Evolutionary conservation across 2,329 filamentous ascomycete genomes (phyloP).

Genomic region (Penicillium aurantiogriseum): DNA sequence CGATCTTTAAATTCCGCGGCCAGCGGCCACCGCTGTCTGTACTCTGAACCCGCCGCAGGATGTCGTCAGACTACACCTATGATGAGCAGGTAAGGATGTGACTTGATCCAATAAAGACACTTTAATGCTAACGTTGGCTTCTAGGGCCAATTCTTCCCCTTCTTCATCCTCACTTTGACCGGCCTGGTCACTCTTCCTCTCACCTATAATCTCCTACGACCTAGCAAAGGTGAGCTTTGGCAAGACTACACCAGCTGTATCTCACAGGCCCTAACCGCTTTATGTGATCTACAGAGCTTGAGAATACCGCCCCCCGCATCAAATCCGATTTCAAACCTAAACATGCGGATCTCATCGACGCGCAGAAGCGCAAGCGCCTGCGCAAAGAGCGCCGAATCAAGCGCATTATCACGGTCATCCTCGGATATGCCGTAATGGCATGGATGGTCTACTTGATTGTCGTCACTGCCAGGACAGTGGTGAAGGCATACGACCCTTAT

Average conservation of each 20-base stretch:
- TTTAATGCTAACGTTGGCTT: not conserved
- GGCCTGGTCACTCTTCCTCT: conserved; percentile 84
- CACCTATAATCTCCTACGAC: conserved; percentile 82
- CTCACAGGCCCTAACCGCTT: not conserved
- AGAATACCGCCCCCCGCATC: conserved; percentile 79
- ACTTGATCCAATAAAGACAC: not conserved
- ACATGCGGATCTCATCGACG: conserved; percentile 78
- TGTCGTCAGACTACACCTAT: conserved; percentile 96
- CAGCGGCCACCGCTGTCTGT: conserved; percentile 35
- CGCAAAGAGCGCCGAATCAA: conserved; percentile 87
- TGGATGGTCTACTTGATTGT: conserved; percentile 91
- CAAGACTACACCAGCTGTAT: not conserved
- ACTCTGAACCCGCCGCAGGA: conserved; percentile 40
- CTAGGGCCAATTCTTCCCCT: conserved; percentile 95
- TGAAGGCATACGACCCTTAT: conserved; percentile 94
- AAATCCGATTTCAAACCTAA: conserved; percentile 76
- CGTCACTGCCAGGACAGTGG: conserved; percentile 67
- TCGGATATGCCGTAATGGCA: conserved; percentile 79
- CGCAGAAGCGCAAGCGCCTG: conserved; percentile 80
- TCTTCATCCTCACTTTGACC: conserved; percentile 91
- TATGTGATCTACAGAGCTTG: conserved; percentile 54
- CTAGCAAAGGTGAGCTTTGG: conserved; percentile 60
- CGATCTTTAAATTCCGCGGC: conserved; percentile 27
- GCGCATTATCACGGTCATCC: conserved; percentile 70
- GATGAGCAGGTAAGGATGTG: conserved; percentile 71